Evolutionary conservation across 371 early-diverging fungal genomes (phyloP), one percentile per base, ranked within the genome.

Genomic region (Smittium culicis): DNA sequence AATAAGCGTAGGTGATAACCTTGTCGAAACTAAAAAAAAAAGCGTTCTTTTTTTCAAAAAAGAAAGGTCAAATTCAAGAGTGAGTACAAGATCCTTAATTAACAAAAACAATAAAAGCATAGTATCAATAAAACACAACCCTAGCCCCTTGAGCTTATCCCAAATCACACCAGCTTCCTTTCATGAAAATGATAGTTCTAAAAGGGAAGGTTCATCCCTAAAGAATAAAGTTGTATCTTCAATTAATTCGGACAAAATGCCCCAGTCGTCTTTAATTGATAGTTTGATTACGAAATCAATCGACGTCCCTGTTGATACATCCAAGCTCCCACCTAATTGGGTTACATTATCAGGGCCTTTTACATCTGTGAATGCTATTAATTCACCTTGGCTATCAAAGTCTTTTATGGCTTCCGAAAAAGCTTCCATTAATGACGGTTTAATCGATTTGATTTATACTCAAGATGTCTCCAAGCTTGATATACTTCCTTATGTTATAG

Each of bases 351-450:
- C 77, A 62, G 78, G 78, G 0, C 78, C 78, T n/a, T 76, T 85
- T 71, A 73, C 67, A 30, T 78, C 76, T 70, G 76, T 85, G 17
- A 73, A 73, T n/a, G 84, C 82, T 27, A 76, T 75, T 35, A 85
- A 83, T 69, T 70, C 80, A 33, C 76, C 85, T 1, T 85, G 80
- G 80, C 75, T 83, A 28, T 67, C 80, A n/a, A 70, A 70, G 29
- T 73, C 75, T 34, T 81, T 79, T 66, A 58, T 80, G 56, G 82
- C 79, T 1, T 72, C 79, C n/a, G 78, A 77, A 5, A 54, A 31
- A 17, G 74, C 79, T 24, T 70, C 76, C 8, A 70, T 83, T 17
- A 70, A 72, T 24, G 78, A 80, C 67, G 84, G 86, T 0, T 66
- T 65, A 31, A 64, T 85, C 8, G 75, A 82, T 64, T 69, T 85